Evolutionary conservation across 2,329 filamentous ascomycete species (phyloP).

Genomic region (Xylaria multiplex): DNA sequence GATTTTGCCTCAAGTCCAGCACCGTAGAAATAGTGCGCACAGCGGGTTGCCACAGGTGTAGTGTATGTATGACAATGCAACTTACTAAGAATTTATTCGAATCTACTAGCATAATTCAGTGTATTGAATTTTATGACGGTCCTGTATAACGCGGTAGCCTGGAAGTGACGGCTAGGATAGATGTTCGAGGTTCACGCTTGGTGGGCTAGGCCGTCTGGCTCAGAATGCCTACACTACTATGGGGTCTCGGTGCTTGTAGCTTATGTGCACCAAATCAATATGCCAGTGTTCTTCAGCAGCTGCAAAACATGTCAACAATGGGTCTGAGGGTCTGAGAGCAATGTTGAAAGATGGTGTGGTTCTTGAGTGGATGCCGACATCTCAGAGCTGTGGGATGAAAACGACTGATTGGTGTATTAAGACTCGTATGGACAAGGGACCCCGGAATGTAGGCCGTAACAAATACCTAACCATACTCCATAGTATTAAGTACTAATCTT

Average conservation of each 20-base stretch:
- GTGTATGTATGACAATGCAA: background rate
- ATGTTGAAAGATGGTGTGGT: conserved; percentile 24
- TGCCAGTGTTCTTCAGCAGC: background rate
- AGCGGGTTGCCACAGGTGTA: background rate
- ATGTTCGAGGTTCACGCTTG: background rate
- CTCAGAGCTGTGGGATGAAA: conserved; percentile 14
- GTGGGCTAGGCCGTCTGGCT: background rate
- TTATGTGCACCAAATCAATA: background rate
- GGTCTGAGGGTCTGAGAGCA: conserved; percentile 12
- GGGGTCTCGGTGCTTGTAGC: background rate
- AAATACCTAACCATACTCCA: conserved; percentile 15
- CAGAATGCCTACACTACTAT: background rate
- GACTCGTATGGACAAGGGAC: conserved; percentile 4
- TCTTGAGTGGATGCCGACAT: conserved; percentile 28
- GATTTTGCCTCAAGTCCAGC: conserved; percentile 19
- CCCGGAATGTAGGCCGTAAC: conserved; percentile 6
- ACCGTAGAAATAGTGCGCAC: conserved; percentile 19
- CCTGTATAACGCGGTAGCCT: too few species aligned
- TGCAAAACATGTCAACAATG: conserved; percentile 14
- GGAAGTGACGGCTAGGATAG: background rate
- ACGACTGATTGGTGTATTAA: conserved; percentile 20
- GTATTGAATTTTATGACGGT: background rate
- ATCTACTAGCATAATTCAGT: background rate
- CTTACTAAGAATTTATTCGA: background rate
- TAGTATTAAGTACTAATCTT: conserved; percentile 7